Base-by-base conservation (phyloP, 495 filamentous ascomycete species). In the Talaromyces stipitatus region DNA sequence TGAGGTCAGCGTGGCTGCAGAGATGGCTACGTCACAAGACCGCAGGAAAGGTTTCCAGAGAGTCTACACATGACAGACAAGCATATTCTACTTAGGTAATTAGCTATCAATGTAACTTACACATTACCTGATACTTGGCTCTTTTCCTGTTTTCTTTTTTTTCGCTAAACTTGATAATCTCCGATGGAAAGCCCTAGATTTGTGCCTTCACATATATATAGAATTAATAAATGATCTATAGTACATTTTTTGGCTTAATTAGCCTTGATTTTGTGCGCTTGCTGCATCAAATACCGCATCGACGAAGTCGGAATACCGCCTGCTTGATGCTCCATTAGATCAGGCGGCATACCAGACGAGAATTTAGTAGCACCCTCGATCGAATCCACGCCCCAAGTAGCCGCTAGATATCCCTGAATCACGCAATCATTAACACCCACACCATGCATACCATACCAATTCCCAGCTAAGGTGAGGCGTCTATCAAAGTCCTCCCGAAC, bases 391-490 rank as follows among this genome's bases (percentile, higher is more conserved):
- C 74, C 71, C 55, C 63, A 69, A 0, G 65, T 58, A 16, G 69
- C 60, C 22, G 75, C 69, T 22, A 78, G 26, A 56, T 72, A 68
- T 14, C 60, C 75, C 62, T 75, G 72, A 23, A 65, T 65, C 28
- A 89, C 64, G 69, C 85, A 88, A 67, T 88, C 86, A 58, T 83
- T 84, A 32, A 89, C 74, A 14, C 86, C 81, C 2, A 85, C 76
- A 6, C 76, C 74, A 47, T 58, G 38, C 2, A 76, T 75, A 18
- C 59, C 72, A 72, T 91, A 96, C 71, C 86, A 92, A 55, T 78
- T 86, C 5, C 94, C 95, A 0, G 88, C 90, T 11, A 97, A 85
- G 27, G 80, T 75, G 16, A 98, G 70, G 29, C 77, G 76, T 8
- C 85, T 83, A 2, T 76, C 58, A 64, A 88, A 97, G 10, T 76